Evolutionary conservation across 768 basidiomycete genomes (phyloP).

Genomic region (Rhizopogon vulgaris): DNA sequence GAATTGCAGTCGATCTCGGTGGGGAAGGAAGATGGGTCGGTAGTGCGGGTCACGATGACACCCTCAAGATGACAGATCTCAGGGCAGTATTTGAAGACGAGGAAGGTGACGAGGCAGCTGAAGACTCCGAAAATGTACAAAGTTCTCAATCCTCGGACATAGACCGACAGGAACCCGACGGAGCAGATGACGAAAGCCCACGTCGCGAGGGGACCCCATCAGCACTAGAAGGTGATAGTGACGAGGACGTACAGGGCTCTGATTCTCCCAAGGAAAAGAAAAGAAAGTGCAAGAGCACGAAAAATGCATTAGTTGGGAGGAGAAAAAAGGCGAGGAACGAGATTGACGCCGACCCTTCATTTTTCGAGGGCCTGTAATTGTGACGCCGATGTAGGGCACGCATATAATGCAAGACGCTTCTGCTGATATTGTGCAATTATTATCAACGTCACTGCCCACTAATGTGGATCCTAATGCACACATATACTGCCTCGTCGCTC

Average conservation of each 20-base stretch:
- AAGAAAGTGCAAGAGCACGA: constrained; percentile 51
- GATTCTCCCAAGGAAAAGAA: constrained; percentile 36
- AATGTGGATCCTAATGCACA: neutral
- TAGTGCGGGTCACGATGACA: constrained; percentile 87
- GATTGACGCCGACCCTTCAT: constrained; percentile 50
- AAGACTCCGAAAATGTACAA: constrained; percentile 20
- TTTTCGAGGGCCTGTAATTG: constrained; percentile 58
- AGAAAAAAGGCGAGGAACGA: constrained; percentile 58
- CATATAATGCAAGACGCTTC: too few relatives aligned
- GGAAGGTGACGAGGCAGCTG: constrained; percentile 16
- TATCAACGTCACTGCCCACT: neutral
- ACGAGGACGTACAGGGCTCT: constrained; percentile 22
- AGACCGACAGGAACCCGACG: constrained; percentile 9
- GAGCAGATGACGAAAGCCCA: constrained; percentile 13
- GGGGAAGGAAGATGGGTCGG: constrained; percentile 79
- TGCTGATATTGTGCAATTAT: neutral
- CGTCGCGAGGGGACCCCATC: constrained; percentile 1
- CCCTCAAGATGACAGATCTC: constrained; percentile 79
- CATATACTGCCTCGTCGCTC: too few relatives aligned
- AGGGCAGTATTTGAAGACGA: constrained; percentile 59
- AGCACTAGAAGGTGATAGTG: constrained; percentile 14
- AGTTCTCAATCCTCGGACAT: constrained; percentile 12
- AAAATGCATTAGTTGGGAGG: constrained; percentile 40
- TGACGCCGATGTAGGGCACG: neutral
- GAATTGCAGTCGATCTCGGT: constrained; percentile 59